These are phyloP conservation scores for Ophiocordyceps camponoti-saundersi DNA, from an alignment of 2,329 filamentous ascomycete genomes.

Conservation along the genomic window DNA sequence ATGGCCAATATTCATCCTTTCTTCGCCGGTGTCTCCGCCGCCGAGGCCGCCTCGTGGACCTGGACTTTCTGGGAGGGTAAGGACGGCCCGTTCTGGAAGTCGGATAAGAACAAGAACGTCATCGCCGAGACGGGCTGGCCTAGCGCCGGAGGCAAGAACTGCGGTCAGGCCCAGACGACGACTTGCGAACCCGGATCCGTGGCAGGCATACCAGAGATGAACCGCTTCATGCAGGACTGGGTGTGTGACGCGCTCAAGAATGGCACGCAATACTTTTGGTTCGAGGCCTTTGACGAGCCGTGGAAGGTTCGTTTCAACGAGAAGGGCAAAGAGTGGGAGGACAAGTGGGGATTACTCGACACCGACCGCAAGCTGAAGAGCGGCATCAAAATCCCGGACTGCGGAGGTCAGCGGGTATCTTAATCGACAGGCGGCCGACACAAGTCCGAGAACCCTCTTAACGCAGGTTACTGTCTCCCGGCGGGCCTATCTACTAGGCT, in stretches of 20 bases:
- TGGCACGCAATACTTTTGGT: slow-evolving; percentile 92
- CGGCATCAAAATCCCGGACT: slow-evolving; percentile 75
- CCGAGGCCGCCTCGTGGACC: slow-evolving; percentile 62
- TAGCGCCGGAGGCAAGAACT: slow-evolving; percentile 62
- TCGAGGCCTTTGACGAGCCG: slow-evolving; percentile 90
- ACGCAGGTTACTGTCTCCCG: too few relatives aligned
- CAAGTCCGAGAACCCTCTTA: too few relatives aligned
- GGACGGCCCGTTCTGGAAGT: slow-evolving; percentile 47
- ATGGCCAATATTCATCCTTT: slow-evolving; percentile 98
- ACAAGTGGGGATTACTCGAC: slow-evolving; percentile 89
- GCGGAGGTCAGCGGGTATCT: slow-evolving; percentile 51
- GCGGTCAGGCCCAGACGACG: slow-evolving; percentile 33
- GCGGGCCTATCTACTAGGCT: too few relatives aligned
- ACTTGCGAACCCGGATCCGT: slow-evolving; percentile 41
- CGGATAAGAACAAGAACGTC: slow-evolving; percentile 49
- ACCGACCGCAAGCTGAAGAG: slow-evolving; percentile 67
- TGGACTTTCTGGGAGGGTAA: slow-evolving; percentile 62
- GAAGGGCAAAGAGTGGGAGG: slow-evolving; percentile 63
- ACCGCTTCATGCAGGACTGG: slow-evolving; percentile 73
- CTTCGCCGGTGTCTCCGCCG: slow-evolving; percentile 62
- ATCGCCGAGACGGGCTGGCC: slow-evolving; percentile 93
- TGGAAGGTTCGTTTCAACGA: slow-evolving; percentile 73
- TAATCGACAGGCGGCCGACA: not conserved
- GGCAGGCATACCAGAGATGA: slow-evolving; percentile 65
- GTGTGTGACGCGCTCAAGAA: slow-evolving; percentile 67